Evolutionary conservation across 1,284 basidiomycete genomes (phyloP), one percentile per base, ranked within the genome.

Genomic region (Rhodotorula sp.): DNA sequence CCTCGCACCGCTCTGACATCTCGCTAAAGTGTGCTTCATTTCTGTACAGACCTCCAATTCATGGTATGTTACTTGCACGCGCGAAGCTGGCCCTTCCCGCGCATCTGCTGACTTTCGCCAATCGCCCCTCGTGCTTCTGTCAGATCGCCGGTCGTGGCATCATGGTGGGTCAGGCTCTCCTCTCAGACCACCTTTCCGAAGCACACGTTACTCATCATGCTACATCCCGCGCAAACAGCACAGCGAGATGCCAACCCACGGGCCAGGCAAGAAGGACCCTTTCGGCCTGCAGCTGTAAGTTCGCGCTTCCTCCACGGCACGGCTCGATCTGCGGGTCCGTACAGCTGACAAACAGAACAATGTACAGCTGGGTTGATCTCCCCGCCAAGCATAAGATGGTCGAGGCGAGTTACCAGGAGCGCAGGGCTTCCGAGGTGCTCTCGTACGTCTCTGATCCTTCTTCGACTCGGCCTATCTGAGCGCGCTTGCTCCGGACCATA

Each of bases 351-450:
- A 16, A 16, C 19, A 23, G 21, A 7, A 55, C 27, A 34, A 34
- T 34, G 34, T 34, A 34, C 57, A 67, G 65, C 42, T 97, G 95
- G 96, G 84, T 97, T 58, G 95, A 97, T 82, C 84, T 98, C 23
- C 96, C 95, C 0, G 89, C 90, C 77, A 80, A 90, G 82, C 87
- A 88, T 81, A 98, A 97, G 82, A 91, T 94, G 87, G 87, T 89
- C 68, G 82, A 83, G 34, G 84, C 85, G 8, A 78, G 77, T 19
- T 86, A 86, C 79, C 85, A 86, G 74, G 85, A 86, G 77, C 81
- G 82, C 67, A 80, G 80, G 41, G 81, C 81, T 3, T 72, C 74
- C 13, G 79, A 80, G 85, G 74, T 83, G 57, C 80, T 80, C 4
- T 76, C 76, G 44, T 68, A 7, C 52, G 67, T 60, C 19, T 17